phyloP scores from a whole-genome alignment of 176 grass and related monocot species.

The Poa pratensis region DNA sequence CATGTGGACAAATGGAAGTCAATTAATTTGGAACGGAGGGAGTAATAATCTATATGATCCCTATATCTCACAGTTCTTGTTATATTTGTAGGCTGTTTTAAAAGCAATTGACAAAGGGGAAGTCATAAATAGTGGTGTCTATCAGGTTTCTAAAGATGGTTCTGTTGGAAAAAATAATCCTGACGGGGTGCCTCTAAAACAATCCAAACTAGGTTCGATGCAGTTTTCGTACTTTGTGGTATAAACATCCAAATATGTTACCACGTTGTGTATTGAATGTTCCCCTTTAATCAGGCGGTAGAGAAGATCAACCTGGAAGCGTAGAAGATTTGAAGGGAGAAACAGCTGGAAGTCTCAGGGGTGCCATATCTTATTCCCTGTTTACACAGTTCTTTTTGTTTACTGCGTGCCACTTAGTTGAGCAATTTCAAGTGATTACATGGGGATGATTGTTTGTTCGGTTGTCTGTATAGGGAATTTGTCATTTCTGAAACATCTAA shows the following conservation, averaged over 20 bases:
- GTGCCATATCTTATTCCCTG: constrained; percentile 25
- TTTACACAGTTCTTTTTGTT: constrained; percentile 28
- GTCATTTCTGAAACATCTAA: constrained; percentile 17
- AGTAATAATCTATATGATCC: neutral
- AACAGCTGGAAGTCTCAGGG: constrained; percentile 39
- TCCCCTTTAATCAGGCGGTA: constrained; percentile 38
- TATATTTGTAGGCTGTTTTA: constrained; percentile 62
- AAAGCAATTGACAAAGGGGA: constrained; percentile 99
- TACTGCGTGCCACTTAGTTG: constrained; percentile 4
- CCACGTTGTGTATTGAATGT: constrained; percentile 20
- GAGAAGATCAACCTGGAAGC: constrained; percentile 64
- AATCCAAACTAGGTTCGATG: constrained; percentile 54
- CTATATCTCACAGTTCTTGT: constrained; percentile 43
- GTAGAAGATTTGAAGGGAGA: constrained; percentile 62
- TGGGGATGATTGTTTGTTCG: constrained; percentile 19
- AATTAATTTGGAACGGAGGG: no score
- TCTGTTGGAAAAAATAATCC: constrained; percentile 68
- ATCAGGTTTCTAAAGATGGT: constrained; percentile 80
- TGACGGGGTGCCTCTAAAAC: constrained; percentile 44
- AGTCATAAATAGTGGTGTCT: constrained; percentile 75
- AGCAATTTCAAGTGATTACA: constrained; percentile 34
- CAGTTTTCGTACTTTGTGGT: neutral
- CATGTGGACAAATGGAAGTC: no score
- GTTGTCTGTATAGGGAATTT: neutral
- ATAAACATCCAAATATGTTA: neutral